Evolutionary conservation across 768 basidiomycete species (phyloP), one percentile per base, ranked within the genome.

Genomic region (Suillus decipiens): DNA sequence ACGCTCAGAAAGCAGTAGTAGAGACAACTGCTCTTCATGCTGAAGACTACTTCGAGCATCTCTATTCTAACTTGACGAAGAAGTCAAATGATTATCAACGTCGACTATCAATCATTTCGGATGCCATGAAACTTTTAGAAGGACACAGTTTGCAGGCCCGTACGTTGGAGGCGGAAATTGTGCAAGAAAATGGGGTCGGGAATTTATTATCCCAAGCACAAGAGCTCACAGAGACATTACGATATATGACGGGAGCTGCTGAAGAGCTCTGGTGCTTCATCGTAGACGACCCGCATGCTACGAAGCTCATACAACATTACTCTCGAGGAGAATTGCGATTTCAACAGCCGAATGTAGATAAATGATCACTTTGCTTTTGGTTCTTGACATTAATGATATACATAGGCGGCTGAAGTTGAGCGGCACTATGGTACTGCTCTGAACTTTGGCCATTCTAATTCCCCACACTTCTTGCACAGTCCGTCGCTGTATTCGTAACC

Each of bases 211-310:
- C 31, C 5, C 50, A 60, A 56, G 33, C 11, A 19, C 43, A 60
- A 34, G 31, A n/a, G 17, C 50, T 60, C 19, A 50, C 59, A 12
- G 33, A 22, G 36, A 34, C 28, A 22, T 57, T 60, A 55, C 33
- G 59, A 19, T 31, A 57, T 60, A 60, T 60, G 43, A 56, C 59
- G 31, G 54, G 33, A 57, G 45, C 59, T 50, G 59, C 50, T 14
- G 59, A 60, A 55, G 59, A 60, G 50, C 50, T 60, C n/a, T 60
- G 59, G 59, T 60, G 59, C 36, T 60, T 60, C 53, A 55, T 28
- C 33, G 59, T 55, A 57, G 24, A 39, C 15, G 37, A 57, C 31
- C 31, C 50, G 2, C 50, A 37, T 34, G 24, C 9, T 17, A 31
- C 59, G n/a, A 37, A 57, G 19, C 59, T 60, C 22, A 37, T 37